phyloP scores from a whole-genome alignment of 345 rosid genomes.

The Chamaenerion angustifolium region DNA sequence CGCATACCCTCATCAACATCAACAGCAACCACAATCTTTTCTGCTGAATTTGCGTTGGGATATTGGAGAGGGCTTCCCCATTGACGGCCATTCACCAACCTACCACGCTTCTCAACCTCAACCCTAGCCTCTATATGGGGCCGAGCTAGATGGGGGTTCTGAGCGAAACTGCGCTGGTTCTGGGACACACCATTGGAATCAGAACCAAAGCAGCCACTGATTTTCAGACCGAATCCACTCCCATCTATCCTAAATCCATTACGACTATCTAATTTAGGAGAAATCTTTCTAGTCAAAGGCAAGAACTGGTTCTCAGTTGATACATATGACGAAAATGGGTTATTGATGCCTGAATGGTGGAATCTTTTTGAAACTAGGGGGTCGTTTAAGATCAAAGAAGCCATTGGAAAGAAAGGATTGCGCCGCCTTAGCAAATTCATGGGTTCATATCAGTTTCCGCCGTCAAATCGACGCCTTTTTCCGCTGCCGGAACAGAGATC shows the following conservation, averaged over 20 bases:
- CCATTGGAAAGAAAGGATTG: conserved; percentile 11
- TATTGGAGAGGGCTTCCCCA: conserved; percentile 34
- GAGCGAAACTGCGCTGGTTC: conserved; percentile 34
- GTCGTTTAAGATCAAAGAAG: conserved; percentile 9
- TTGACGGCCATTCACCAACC: conserved; percentile 27
- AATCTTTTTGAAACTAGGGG: conserved; percentile 6
- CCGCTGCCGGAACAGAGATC: neutral
- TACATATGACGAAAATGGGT: neutral
- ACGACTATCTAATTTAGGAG: conserved; percentile 10
- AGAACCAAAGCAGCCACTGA: conserved; percentile 10
- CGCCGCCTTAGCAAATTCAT: conserved; percentile 36
- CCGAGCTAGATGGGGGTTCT: conserved; percentile 18
- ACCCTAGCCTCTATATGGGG: conserved; percentile 30
- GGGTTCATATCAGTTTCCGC: conserved; percentile 22
- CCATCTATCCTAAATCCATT: conserved; percentile 12
- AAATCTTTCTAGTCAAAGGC: neutral
- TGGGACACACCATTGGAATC: neutral
- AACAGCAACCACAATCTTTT: conserved; percentile 72
- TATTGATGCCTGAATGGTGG: neutral
- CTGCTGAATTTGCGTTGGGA: conserved; percentile 18
- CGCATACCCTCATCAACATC: conserved; percentile 84
- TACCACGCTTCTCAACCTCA: conserved; percentile 23
- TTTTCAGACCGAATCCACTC: neutral
- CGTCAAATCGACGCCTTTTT: conserved; percentile 3
- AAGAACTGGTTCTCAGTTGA: conserved; percentile 1